Base-by-base conservation (phyloP, 768 basidiomycete genomes). In the Pleurotus citrinopileatus region DNA sequence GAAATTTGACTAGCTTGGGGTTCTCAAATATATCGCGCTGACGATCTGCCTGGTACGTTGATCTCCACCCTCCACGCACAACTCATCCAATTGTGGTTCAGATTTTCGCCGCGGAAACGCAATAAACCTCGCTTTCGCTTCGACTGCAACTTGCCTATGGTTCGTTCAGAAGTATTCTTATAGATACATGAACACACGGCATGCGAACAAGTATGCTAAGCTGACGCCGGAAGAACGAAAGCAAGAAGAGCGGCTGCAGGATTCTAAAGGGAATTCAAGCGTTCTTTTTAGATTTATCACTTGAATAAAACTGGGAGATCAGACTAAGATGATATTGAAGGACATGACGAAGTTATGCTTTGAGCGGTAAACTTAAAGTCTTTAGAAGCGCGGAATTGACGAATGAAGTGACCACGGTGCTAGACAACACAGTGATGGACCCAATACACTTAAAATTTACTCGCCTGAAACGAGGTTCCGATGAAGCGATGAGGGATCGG, bases 61-160 rank as follows among this genome's bases (percentile, higher is more conserved):
- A 25, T 26, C 6, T 3, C 12, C n/a, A 13, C 27, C 9, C 17
- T 32, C 34, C 17, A 2, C 32, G 23, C 32, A 36, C 4, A 34
- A 3, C 9, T 34, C 32, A 10, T 34, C 32, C n/a, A 9, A 34
- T 34, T 34, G 32, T 34, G n/a, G n/a, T 19, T 2, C 34, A 56
- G 58, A 60, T 27, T 60, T 59, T 47, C 47, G 46, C 10, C 48
- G 50, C n/a, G 59, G 59, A 20, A 60, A 58, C 26, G 42, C 55
- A 13, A 60, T 61, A 40, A 61, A 61, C 40, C 57, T 61, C 23
- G 57, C 42, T 3, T 60, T 61, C 37, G 56, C 59, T 26, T 51
- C 46, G 6, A 32, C 46, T 15, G 56, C 60, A 10, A 34, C 56
- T 3, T 34, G 54, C 22, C 34, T 61, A 3, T 61, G 60, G 60